Conservation (phyloP, 129 eudicot species). For the Artemisia annua region DNA sequence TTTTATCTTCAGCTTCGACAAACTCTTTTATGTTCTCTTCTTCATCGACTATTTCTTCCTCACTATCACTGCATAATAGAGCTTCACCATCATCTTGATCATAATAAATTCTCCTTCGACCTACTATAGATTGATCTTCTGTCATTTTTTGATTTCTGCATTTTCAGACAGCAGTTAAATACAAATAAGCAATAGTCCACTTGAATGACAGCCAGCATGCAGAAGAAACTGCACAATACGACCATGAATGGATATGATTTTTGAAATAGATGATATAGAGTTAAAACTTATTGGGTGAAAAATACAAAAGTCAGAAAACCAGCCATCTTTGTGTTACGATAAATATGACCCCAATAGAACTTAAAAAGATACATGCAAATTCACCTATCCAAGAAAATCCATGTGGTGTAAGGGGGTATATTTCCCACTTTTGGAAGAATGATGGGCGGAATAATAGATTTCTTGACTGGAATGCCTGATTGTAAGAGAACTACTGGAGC, state of each 20-base stretch:
- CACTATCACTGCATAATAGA: slow-evolving; percentile 79
- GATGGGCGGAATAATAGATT: slow-evolving; percentile 57
- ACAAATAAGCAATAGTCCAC: slow-evolving; percentile 12
- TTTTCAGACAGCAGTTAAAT: slow-evolving; percentile 11
- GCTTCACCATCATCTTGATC: slow-evolving; percentile 81
- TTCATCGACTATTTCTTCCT: slow-evolving; percentile 62
- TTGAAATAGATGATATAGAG: too few species aligned
- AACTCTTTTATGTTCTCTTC: slow-evolving; percentile 74
- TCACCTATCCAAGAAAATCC: slow-evolving; percentile 72
- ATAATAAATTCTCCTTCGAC: slow-evolving; percentile 84
- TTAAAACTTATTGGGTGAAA: too few species aligned
- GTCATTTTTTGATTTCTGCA: slow-evolving; percentile 85
- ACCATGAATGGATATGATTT: background rate
- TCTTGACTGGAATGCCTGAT: slow-evolving; percentile 52
- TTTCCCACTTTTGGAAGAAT: slow-evolving; percentile 49
- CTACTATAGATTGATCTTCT: slow-evolving; percentile 81
- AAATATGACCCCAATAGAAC: background rate
- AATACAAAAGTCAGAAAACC: too few species aligned
- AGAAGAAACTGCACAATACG: slow-evolving; percentile 9
- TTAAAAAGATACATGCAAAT: background rate
- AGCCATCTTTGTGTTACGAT: background rate
- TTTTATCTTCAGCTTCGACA: slow-evolving; percentile 71
- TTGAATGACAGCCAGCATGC: slow-evolving; percentile 4
- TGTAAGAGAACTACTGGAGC: slow-evolving; percentile 66
- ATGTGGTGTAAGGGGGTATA: slow-evolving; percentile 63